These are phyloP conservation scores for Dillenia suffruticosa DNA, from an alignment of 164 flowering plant species.

Conservation along the genomic window DNA sequence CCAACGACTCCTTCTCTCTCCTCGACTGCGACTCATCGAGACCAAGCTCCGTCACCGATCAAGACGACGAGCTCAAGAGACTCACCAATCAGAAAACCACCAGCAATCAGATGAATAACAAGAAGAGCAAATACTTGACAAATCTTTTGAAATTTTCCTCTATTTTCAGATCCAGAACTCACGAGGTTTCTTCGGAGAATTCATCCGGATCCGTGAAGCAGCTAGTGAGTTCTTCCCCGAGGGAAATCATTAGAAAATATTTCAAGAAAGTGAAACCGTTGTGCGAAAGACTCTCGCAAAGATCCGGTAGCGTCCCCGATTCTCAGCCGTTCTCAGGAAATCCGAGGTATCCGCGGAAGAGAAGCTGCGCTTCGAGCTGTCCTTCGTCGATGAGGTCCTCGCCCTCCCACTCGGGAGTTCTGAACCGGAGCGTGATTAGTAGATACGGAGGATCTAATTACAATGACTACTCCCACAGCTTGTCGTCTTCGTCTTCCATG, in stretches of 20 bases:
- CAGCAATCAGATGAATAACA: conserved; percentile 3
- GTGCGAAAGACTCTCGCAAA: conserved; percentile 66
- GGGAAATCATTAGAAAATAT: conserved; percentile 71
- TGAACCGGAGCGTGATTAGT: conserved; percentile 19
- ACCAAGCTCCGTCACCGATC: conserved; percentile 64
- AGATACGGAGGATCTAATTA: conserved; percentile 2
- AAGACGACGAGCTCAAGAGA: conserved; percentile 41
- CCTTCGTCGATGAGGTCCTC: conserved; percentile 94
- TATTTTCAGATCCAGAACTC: conserved; percentile 58
- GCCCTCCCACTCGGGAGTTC: conserved; percentile 81
- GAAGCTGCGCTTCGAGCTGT: conserved; percentile 60
- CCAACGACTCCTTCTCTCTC: conserved; percentile 40
- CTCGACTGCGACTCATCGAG: conserved; percentile 66
- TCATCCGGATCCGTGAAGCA: conserved; percentile 25
- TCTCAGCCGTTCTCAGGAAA: conserved; percentile 73
- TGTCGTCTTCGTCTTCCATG: conserved; percentile 54
- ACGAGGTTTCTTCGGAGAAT: conserved; percentile 32
- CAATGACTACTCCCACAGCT: conserved; percentile 1
- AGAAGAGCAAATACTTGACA: conserved; percentile 47
- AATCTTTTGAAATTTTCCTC: conserved; percentile 17
- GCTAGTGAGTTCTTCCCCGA: conserved; percentile 49
- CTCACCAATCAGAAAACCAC: conserved; percentile 5
- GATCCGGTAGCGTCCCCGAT: background rate
- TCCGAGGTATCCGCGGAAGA: conserved; percentile 54
- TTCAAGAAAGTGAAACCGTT: conserved; percentile 83